Evolutionary conservation across 495 filamentous ascomycete species (phyloP).

Genomic region (Cercophora sp.): DNA sequence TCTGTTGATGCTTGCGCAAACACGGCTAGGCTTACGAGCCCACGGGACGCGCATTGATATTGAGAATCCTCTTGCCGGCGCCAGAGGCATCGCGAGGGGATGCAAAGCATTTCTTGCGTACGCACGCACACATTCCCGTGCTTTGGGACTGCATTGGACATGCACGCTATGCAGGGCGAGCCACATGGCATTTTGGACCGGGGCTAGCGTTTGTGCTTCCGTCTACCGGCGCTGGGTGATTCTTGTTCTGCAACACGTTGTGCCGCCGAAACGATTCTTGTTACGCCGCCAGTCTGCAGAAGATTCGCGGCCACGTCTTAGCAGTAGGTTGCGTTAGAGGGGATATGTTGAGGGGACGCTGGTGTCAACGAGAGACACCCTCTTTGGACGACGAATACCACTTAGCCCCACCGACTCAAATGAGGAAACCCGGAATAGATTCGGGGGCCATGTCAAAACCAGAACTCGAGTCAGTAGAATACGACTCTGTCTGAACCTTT

Average conservation of each 20-base stretch:
- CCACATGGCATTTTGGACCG: conserved; percentile 9
- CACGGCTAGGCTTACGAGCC: conserved; percentile 2
- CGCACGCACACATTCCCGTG: conserved; percentile 6
- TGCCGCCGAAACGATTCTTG: not conserved
- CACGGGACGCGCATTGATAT: conserved; percentile 7
- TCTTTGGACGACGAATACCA: not conserved
- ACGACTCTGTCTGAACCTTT: not conserved
- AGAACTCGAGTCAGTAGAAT: not conserved
- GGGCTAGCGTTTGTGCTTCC: not conserved
- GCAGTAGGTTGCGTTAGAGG: not conserved
- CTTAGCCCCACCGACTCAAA: not conserved
- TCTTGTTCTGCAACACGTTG: not conserved
- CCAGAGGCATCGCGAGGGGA: not conserved
- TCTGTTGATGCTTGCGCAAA: not conserved
- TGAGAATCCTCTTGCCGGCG: not conserved
- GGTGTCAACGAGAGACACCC: not conserved
- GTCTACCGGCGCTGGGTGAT: not conserved
- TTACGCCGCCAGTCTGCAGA: not conserved
- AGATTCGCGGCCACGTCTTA: too few species aligned
- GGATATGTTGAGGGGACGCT: not conserved
- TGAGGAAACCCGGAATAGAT: conserved; percentile 8
- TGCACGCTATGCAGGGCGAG: conserved; percentile 10
- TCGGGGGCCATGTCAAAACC: too few species aligned
- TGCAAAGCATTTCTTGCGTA: conserved; percentile 14
- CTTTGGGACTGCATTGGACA: too few species aligned